Base-by-base conservation (phyloP, 1,284 basidiomycete genomes). In the Fomes fomentarius region DNA sequence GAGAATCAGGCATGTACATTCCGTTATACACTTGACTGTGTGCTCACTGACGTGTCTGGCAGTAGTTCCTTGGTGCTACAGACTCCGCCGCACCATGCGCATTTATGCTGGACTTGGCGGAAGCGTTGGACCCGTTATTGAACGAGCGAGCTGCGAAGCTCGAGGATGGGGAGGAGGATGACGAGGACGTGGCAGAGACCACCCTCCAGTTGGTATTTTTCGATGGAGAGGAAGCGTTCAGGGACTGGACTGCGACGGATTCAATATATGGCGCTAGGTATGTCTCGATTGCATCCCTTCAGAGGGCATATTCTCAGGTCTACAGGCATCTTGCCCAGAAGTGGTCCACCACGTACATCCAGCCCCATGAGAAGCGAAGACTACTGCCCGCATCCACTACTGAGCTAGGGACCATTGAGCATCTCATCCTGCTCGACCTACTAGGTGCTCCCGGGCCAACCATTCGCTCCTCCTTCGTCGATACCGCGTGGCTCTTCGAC, bases 151-250 rank as follows among this genome's bases (percentile, higher is more conserved):
- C 79, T 47, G 71, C 78, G 50, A 78, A 84, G 19, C 58, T 90
- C 1, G 76, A 84, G 12, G 75, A 81, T 4, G 85, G 77, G 0
- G 65, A 76, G 41, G 83, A 84, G 51, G 89, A 89, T 19, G 89
- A 95, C 55, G 86, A 90, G 30, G 89, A 93, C 53, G 78, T 89
- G 21, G 82, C 81, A 0, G 87, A 89, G 57, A 93, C 89, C 8
- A 96, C 96, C 1, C 72, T 99, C 14, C 95, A 98, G 69, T 77
- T 99, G n/a, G 78, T 99, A 19, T 97, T 99, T 68, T 96, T 99
- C 59, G 98, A 99, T 66, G 97, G 97, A 3, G 97, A 99, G 71
- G 97, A 99, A 72, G 97, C 97, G 0, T 98, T 96, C 72, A 78
- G 85, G 31, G 77, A 83, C 34, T 99, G 97, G 97, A 94, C 94